These are phyloP conservation scores for Glaciozyma antarctica DNA, from an alignment of 768 basidiomycete species.

Conservation along the genomic window DNA sequence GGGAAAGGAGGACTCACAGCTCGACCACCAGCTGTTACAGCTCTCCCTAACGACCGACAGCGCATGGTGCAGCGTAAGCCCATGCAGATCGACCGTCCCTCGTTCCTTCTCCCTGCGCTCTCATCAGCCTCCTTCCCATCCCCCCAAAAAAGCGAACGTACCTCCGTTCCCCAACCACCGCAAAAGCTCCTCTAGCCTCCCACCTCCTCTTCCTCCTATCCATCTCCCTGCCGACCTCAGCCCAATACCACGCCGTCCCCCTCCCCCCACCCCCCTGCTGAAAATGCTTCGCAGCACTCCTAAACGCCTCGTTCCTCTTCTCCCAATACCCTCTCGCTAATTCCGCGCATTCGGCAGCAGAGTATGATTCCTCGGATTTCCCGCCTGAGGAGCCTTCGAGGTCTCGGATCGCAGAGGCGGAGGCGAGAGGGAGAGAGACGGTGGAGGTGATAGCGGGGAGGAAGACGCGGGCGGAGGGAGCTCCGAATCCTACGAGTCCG, in stretches of 20 bases:
- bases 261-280: conserved; percentile 31
- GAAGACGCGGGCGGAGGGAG: conserved; percentile 1
- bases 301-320: conserved; percentile 38
- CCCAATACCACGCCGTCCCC: conserved; percentile 39
- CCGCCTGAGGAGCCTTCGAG: not conserved
- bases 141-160: not conserved
- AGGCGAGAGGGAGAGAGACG: not conserved
- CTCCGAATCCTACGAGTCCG: conserved; percentile 8
- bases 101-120: conserved; percentile 6
- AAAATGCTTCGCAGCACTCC: conserved; percentile 38
- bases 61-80: conserved; percentile 30
- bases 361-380: not conserved
- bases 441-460: not conserved
- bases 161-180: conserved; percentile 37
- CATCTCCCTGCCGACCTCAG: conserved; percentile 37
- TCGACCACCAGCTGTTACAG: conserved; percentile 30
- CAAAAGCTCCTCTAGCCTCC: conserved; percentile 39
- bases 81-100: conserved; percentile 32
- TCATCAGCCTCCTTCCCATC: not conserved
- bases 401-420: not conserved
- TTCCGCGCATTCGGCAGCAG: not conserved
- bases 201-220: conserved; percentile 37
- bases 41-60: conserved; percentile 30
- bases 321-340: conserved; percentile 27
- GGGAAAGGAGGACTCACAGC: conserved; percentile 7